Base-by-base conservation (phyloP, 352 stramenopile genomes). In the Globisporangium polare region DNA sequence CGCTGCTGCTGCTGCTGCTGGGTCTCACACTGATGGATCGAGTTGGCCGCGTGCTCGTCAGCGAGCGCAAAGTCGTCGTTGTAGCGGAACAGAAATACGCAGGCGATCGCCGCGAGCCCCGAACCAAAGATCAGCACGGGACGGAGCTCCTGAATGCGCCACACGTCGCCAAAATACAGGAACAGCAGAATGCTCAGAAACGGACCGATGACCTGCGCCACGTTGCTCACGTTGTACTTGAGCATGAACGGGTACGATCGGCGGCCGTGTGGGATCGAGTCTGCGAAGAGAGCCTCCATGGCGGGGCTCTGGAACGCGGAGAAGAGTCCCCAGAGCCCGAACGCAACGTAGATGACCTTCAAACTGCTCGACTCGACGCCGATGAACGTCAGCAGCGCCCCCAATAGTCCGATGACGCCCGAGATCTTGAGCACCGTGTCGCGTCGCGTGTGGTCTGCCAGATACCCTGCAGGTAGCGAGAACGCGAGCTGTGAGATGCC, bases 221-320 rank as follows among this genome's bases (percentile, higher is more conserved):
- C 52, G 55, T 89, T 91, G 70, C 70, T 78, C 43, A 91, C 75
- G 58, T 88, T 86, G 78, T 89, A 89, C 71, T 91, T 91, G 74
- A 91, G 83, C 78, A 86, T 89, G 67, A 89, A 89, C 1, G 82
- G 82, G 47, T 77, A 88, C 51, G 79, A 88, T 18, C 82, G 72
- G 53, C 77, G 71, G 39, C 82, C 79, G 43, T 85, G 74, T 58
- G 77, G 79, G 58, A 91, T 89, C 27, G 82, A 91, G 49, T 91
- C 82, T 22, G 82, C 82, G 54, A 91, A 91, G 2, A 91, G 66
- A 55, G 82, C 82, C 55, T 91, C 82, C 66, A 91, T 80, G 2
- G 82, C 78, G 1, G 82, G 82, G 53, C 69, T 83, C 62, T 91
- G 78, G 55, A 89, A 80, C 27, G 82, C 82, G 10, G 76, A 67